These are phyloP conservation scores for Cyclostephanos tholiformis DNA, from an alignment of 108 stramenopile species.

Conservation along the genomic window DNA sequence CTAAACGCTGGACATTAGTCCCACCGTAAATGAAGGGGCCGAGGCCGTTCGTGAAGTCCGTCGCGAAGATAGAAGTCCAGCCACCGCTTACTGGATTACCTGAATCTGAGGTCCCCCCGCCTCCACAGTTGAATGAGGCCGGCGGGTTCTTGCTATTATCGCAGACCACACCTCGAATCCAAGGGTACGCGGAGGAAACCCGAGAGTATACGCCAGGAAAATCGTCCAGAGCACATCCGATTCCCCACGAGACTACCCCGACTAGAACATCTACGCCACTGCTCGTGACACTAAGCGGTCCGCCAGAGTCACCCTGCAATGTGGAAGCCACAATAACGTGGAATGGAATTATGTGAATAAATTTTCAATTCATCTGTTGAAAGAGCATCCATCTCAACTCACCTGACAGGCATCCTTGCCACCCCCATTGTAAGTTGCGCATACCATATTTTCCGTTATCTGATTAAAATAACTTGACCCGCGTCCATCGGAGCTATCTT, in stretches of 20 bases:
- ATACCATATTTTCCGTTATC: conserved; percentile 46
- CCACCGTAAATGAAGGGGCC: conserved; percentile 10
- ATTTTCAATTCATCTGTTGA: background rate
- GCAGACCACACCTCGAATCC: conserved; percentile 34
- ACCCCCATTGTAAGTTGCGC: conserved; percentile 26
- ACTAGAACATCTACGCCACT: conserved; percentile 24
- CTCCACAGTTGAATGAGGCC: conserved; percentile 15
- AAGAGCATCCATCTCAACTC: background rate
- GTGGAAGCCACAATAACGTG: background rate
- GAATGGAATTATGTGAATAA: background rate
- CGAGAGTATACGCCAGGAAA: conserved; percentile 51
- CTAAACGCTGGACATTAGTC: background rate
- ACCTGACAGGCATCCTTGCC: conserved; percentile 47
- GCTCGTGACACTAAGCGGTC: conserved; percentile 11
- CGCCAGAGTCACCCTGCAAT: conserved; percentile 32
- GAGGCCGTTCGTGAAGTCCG: background rate
- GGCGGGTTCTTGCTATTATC: conserved; percentile 14
- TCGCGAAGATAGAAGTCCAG: conserved; percentile 10
- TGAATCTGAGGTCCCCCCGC: background rate
- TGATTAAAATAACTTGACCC: conserved; percentile 20
- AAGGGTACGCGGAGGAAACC: conserved; percentile 29
- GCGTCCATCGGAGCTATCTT: conserved; percentile 15
- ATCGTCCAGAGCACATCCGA: conserved; percentile 18
- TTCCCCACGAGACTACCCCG: conserved; percentile 40
- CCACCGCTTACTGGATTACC: background rate